A percentile compares a stretch with the other conserved stretches of the same genome.
Evolutionary conservation across 2,329 filamentous ascomycete species (phyloP).

Genomic region (Fusarium protoensiforme): DNA sequence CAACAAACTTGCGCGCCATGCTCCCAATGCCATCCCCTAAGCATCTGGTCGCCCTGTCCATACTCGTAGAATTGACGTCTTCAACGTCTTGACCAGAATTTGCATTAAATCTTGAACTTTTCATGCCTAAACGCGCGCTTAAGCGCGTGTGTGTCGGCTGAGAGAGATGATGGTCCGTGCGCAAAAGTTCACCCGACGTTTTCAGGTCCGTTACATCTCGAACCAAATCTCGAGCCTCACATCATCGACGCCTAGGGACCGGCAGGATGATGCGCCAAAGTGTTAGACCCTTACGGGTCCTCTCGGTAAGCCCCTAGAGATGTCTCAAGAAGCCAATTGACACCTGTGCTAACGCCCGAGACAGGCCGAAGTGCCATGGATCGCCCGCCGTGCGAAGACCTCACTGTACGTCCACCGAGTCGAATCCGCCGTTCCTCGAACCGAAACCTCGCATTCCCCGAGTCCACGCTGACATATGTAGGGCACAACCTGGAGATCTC

Average conservation of each 20-base stretch:
- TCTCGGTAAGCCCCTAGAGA: slow-evolving; percentile 31
- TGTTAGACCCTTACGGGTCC: slow-evolving; percentile 37
- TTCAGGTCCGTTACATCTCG: slow-evolving; percentile 23
- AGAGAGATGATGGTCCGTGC: slow-evolving; percentile 34
- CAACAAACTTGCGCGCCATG: background rate
- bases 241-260: slow-evolving; percentile 33
- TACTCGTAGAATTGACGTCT: background rate
- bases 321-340: background rate
- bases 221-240: slow-evolving; percentile 36
- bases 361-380: slow-evolving; percentile 38
- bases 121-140: slow-evolving; percentile 20
- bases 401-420: slow-evolving; percentile 39
- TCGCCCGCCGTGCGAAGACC: slow-evolving; percentile 38
- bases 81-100: background rate
- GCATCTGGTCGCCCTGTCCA: background rate
- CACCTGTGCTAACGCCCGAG: slow-evolving; percentile 11
- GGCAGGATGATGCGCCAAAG: slow-evolving; percentile 46
- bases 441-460: background rate
- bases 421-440: background rate
- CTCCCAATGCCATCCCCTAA: background rate
- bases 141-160: background rate
- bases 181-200: slow-evolving; percentile 26
- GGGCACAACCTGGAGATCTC: slow-evolving; percentile 30
- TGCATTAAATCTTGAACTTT: background rate
- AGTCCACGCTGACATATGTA: slow-evolving; percentile 17